phyloP scores from a whole-genome alignment of 1,139 yeast genomes.

The Suhomyces guaymorum region DNA sequence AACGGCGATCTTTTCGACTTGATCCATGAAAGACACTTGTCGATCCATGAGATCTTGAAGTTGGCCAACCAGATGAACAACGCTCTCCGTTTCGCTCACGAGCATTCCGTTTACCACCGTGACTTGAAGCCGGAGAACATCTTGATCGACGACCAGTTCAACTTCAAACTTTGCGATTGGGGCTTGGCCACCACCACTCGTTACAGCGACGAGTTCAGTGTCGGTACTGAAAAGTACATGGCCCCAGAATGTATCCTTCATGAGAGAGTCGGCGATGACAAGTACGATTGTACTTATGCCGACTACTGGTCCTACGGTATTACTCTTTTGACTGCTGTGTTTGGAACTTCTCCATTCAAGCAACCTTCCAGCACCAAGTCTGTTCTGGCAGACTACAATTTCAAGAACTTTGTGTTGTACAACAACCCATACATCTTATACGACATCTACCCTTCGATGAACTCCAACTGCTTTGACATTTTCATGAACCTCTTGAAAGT shows the following conservation, averaged over 20 bases:
- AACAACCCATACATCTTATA: constrained; percentile 38
- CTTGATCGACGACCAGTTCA: constrained; percentile 38
- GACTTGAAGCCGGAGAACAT: constrained; percentile 59
- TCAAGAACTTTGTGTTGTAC: constrained; percentile 37
- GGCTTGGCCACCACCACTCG: constrained; percentile 48
- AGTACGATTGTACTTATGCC: constrained; percentile 37
- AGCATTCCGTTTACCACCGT: constrained; percentile 49
- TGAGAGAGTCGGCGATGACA: constrained; percentile 20
- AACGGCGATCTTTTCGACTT: constrained; percentile 54
- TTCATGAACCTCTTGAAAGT: constrained; percentile 37
- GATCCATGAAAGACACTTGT: constrained; percentile 25
- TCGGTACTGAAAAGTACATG: constrained; percentile 61
- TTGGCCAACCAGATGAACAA: constrained; percentile 37
- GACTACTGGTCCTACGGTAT: constrained; percentile 48
- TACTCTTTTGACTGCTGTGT: constrained; percentile 47
- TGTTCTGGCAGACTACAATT: constrained; percentile 35
- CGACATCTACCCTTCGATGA: constrained; percentile 47
- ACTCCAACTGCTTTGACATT: constrained; percentile 34
- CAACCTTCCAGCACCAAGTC: constrained; percentile 20
- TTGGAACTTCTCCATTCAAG: constrained; percentile 50
- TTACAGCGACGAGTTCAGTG: constrained; percentile 45
- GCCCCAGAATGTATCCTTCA: constrained; percentile 48
- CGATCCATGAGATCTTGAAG: constrained; percentile 16
- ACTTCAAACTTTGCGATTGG: constrained; percentile 57
- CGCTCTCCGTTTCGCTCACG: constrained; percentile 45